Evolutionary conservation across 352 stramenopile genomes (phyloP), one percentile per base, ranked within the genome.

Genomic region (Pythium brachiatum): DNA sequence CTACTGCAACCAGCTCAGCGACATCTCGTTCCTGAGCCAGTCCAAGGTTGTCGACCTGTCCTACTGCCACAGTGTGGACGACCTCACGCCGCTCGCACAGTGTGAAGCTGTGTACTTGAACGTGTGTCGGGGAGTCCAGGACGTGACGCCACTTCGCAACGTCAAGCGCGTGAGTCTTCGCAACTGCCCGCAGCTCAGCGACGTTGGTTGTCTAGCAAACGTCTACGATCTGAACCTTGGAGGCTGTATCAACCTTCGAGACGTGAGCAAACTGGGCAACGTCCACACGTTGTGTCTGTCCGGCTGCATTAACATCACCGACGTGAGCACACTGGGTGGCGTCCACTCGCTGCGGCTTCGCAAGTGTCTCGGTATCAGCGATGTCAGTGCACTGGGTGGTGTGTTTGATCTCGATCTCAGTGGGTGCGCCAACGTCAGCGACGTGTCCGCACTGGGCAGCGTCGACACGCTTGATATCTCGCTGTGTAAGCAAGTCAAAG

Each of bases 191-290:
- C 64, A 74, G 53, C 25, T 89, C 2, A 72, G 50, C 38, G 71
- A 88, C 32, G 79, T 89, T 15, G 73, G 63, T 15, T 57, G 70
- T 52, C 70, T 92, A 1, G 58, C 52, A 25, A 55, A 60, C 23
- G 80, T 92, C 7, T 53, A 81, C 29, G 76, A 85, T 38, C 66
- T 90, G 48, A 87, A 87, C 61, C 62, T 90, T 6, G 71, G 74
- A n/a, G 81, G 76, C 16, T 86, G 79, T 52, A 73, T 68, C 18
- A 70, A 73, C 3, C 50, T 88, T 4, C 68, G 57, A 7, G 74
- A 86, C 48, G 78, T 90, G 1, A 77, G 68, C 29, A 60, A 53
- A 1, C 59, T 90, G 11, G 72, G 67, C 25, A 57, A 62, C 27
- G 74, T 90, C 8, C 61, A 73, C 38, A 74, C 70, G 25, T 59